Percentiles rank a stretch among this genome's conserved stretches.
These are phyloP conservation scores for Psilocybe sp. DNA, from an alignment of 768 basidiomycete genomes.

Conservation along the genomic window DNA sequence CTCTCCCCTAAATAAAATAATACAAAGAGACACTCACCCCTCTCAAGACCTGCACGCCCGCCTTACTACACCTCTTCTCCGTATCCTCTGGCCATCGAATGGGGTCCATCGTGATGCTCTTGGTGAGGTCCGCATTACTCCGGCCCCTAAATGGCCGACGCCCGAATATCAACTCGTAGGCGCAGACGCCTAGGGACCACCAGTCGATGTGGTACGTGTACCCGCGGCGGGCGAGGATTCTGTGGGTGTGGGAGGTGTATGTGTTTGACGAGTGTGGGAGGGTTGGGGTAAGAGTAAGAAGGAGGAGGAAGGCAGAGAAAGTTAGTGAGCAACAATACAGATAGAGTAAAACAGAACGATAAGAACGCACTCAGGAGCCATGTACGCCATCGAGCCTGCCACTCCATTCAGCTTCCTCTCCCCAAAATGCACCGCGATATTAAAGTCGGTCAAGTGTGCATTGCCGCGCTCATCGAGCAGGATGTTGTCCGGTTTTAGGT, in stretches of 20 bases:
- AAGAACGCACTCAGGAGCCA: slow-evolving; percentile 75
- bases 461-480: slow-evolving; percentile 94
- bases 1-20: no score
- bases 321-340: no score
- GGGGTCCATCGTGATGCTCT: slow-evolving; percentile 86
- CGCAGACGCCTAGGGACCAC: slow-evolving; percentile 95
- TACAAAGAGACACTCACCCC: slow-evolving; percentile 54
- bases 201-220: slow-evolving; percentile 95
- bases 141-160: slow-evolving; percentile 90
- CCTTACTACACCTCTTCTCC: slow-evolving; percentile 69
- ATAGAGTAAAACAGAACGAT: no score
- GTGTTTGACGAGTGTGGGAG: no score
- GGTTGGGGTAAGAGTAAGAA: no score
- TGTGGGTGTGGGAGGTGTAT: no score
- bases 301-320: no score
- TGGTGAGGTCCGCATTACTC: slow-evolving; percentile 89
- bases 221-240: slow-evolving; percentile 86
- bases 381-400: slow-evolving; percentile 98
- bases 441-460: slow-evolving; percentile 96
- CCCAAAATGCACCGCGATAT: slow-evolving; percentile 96
- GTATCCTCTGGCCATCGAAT: slow-evolving; percentile 91
- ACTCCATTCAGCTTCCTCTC: slow-evolving; percentile 88
- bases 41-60: slow-evolving; percentile 77
- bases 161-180: slow-evolving; percentile 90
- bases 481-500: slow-evolving; percentile 97